Evolutionary conservation across 2,329 filamentous ascomycete species (phyloP).

Genomic region (Helminthosporium solani): DNA sequence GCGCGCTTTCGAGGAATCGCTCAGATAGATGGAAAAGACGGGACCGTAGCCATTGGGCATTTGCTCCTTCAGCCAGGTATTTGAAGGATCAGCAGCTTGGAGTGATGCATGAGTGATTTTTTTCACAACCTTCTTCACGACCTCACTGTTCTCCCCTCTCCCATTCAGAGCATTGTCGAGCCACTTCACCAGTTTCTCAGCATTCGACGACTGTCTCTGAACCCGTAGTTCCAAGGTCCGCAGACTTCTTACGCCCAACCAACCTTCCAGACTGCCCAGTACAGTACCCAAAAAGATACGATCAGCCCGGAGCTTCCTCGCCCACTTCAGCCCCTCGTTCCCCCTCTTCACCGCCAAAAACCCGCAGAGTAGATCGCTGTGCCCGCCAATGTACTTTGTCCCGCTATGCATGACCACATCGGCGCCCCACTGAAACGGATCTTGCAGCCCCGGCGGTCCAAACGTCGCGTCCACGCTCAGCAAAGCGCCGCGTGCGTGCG

Average conservation of each 20-base stretch:
- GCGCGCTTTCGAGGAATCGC: conserved; percentile 61
- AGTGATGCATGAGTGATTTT: conserved; percentile 75
- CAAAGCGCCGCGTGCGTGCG: conserved; percentile 69
- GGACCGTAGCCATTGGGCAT: conserved; percentile 91
- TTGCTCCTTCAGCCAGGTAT: conserved; percentile 72
- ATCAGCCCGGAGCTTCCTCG: conserved; percentile 62
- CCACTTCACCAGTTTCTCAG: conserved; percentile 70
- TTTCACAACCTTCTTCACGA: conserved; percentile 57
- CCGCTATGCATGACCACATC: conserved; percentile 90
- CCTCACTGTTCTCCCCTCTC: conserved; percentile 42
- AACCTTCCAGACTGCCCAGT: conserved; percentile 87
- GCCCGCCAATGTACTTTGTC: conserved; percentile 95
- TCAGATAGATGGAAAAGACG: conserved; percentile 76
- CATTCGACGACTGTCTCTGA: conserved; percentile 70
- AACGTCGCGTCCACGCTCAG: conserved; percentile 90
- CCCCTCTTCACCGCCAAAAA: conserved; percentile 65
- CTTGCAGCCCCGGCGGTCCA: conserved; percentile 82
- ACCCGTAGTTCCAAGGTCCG: conserved; percentile 85
- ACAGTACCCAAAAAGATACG: conserved; percentile 77
- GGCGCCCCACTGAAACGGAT: conserved; percentile 78
- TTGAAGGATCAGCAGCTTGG: conserved; percentile 59
- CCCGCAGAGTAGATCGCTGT: conserved; percentile 90
- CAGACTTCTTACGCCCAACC: conserved; percentile 84
- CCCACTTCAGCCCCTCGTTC: conserved; percentile 22
- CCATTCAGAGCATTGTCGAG: conserved; percentile 56